Conservation (phyloP, 768 basidiomycete genomes). For the Rhodocollybia butyracea region DNA sequence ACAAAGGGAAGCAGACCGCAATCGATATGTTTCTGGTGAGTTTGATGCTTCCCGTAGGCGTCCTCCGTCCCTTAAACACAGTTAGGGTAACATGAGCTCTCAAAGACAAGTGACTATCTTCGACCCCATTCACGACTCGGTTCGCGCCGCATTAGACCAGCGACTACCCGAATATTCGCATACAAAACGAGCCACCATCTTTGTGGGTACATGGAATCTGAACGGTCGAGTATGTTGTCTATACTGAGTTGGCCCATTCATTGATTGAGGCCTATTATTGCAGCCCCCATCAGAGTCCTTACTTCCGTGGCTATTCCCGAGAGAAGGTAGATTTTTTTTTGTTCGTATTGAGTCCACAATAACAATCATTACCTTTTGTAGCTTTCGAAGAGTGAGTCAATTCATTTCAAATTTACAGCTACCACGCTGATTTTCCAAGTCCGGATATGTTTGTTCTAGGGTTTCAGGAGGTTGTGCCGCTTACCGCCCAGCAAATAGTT, state of each 20-base stretch:
- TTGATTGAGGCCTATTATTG: background rate
- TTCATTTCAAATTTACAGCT: background rate
- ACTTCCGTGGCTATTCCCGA: constrained; percentile 87
- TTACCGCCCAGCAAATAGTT: constrained; percentile 96
- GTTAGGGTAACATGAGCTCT: constrained; percentile 86
- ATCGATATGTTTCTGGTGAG: constrained; percentile 94
- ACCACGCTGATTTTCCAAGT: constrained; percentile 32
- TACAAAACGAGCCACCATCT: constrained; percentile 66
- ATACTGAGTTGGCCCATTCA: background rate
- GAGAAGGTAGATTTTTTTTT: constrained; percentile 51
- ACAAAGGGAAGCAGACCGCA: constrained; percentile 88
- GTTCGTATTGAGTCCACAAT: too few relatives aligned
- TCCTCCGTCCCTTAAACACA: background rate
- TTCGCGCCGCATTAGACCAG: constrained; percentile 65
- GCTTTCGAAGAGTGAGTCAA: constrained; percentile 46
- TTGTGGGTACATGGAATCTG: constrained; percentile 94
- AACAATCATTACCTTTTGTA: constrained; percentile 7
- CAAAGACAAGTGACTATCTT: constrained; percentile 89
- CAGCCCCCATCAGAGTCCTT: constrained; percentile 80
- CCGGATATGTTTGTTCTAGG: constrained; percentile 90
- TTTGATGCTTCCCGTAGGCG: constrained; percentile 2
- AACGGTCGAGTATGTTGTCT: constrained; percentile 70
- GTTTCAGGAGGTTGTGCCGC: constrained; percentile 96
- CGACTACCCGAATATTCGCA: constrained; percentile 87
- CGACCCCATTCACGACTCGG: constrained; percentile 90